Evolutionary conservation across 108 stramenopile genomes (phyloP).

Genomic region (Fragilaria crotonensis): DNA sequence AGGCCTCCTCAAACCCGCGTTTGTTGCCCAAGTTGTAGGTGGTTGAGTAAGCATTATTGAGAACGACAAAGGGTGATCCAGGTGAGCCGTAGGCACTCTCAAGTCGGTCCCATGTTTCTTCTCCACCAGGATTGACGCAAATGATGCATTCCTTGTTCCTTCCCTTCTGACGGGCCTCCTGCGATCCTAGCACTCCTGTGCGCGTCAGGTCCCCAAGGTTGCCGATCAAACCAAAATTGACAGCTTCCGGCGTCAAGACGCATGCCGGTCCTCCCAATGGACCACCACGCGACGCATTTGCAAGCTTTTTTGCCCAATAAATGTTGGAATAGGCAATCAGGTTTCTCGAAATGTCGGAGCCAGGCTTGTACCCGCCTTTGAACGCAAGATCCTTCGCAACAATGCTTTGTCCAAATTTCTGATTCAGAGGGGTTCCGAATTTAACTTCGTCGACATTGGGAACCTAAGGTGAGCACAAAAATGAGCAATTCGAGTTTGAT

Average conservation of each 20-base stretch:
- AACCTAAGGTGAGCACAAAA: constrained; percentile 12
- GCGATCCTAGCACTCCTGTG: constrained; percentile 20
- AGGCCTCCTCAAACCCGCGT: constrained; percentile 69
- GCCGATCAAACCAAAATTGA: constrained; percentile 48
- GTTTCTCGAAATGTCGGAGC: constrained; percentile 70
- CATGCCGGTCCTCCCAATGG: constrained; percentile 56
- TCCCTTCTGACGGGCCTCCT: constrained; percentile 30
- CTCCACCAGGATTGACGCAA: constrained; percentile 80
- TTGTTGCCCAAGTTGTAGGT: constrained; percentile 82
- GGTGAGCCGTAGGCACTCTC: constrained; percentile 49
- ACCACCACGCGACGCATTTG: constrained; percentile 33
- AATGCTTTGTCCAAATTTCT: constrained; percentile 60
- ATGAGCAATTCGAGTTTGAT: too few species aligned
- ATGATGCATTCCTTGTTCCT: constrained; percentile 51
- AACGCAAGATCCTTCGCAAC: constrained; percentile 74
- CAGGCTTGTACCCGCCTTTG: constrained; percentile 79
- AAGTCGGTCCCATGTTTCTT: constrained; percentile 66
- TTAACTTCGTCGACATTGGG: constrained; percentile 80
- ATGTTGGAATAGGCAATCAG: constrained; percentile 80
- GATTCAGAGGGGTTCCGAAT: constrained; percentile 82
- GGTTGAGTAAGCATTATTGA: constrained; percentile 81
- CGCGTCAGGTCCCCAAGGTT: constrained; percentile 47
- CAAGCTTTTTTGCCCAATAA: constrained; percentile 83
- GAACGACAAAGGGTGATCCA: constrained; percentile 46
- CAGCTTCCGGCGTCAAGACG: constrained; percentile 69